Evolutionary conservation across 1,139 yeast species (phyloP).

Genomic region (Geotrichum phurueaensis): DNA sequence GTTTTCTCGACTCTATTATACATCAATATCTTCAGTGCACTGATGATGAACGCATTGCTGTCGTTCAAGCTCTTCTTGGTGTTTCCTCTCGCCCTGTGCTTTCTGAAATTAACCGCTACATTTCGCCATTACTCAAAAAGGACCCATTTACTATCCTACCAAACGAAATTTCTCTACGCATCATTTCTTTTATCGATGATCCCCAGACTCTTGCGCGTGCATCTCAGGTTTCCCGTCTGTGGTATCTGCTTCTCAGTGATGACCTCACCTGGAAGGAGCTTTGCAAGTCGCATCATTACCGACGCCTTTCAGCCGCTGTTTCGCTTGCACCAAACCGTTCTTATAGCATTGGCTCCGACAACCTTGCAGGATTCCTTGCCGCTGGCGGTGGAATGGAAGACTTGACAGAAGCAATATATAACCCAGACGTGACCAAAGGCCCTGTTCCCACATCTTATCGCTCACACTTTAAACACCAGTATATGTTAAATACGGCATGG

Average conservation of each 20-base stretch:
- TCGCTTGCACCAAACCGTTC: conserved; percentile 11
- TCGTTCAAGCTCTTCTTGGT: conserved; percentile 13
- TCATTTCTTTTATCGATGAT: conserved; percentile 72
- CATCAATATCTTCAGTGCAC: conserved; percentile 13
- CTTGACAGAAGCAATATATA: conserved; percentile 33
- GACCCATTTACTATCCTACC: conserved; percentile 86
- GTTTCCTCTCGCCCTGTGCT: conserved; percentile 46
- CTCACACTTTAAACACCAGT: conserved; percentile 41
- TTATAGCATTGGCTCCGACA: conserved; percentile 12
- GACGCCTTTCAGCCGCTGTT: conserved; percentile 38
- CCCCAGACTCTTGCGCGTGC: conserved; percentile 41
- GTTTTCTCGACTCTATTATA: conserved; percentile 8
- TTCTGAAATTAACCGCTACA: conserved; percentile 69
- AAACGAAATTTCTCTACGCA: conserved; percentile 72
- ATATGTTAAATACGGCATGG: conserved; percentile 41
- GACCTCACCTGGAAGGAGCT: conserved; percentile 41
- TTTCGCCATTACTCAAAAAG: conserved; percentile 67
- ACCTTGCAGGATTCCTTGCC: neutral
- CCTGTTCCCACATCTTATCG: conserved; percentile 37
- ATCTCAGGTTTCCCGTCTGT: conserved; percentile 40
- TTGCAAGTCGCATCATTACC: conserved; percentile 38
- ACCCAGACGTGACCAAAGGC: conserved; percentile 34
- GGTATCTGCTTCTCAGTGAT: conserved; percentile 40
- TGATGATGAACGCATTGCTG: conserved; percentile 16
- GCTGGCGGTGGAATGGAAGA: conserved; percentile 22